Evolutionary conservation across 371 early-diverging fungal species (phyloP).

Genomic region (Apophysomyces sp.): DNA sequence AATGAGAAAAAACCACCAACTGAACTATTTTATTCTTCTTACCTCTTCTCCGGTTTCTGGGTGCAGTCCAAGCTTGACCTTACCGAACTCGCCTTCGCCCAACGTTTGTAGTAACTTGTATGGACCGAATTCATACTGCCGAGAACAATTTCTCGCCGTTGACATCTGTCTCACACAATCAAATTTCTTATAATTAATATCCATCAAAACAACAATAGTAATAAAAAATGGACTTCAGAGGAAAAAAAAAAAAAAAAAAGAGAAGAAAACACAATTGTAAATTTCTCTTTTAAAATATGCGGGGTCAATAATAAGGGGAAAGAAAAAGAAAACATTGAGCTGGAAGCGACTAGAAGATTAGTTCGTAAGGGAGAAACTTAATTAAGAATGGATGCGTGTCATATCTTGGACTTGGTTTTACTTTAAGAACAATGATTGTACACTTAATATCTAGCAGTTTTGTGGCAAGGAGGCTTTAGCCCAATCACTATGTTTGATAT

Average conservation of each 20-base stretch:
- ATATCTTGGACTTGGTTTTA: no score
- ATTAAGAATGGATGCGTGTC: not conserved
- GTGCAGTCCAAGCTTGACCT: constrained; percentile 96
- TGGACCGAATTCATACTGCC: constrained; percentile 74
- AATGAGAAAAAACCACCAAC: not conserved
- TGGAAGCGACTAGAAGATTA: not conserved
- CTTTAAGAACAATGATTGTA: no score
- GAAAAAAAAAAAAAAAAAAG: not conserved
- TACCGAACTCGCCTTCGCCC: constrained; percentile 98
- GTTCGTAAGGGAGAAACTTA: not conserved
- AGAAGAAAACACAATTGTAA: not conserved
- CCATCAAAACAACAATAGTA: not conserved
- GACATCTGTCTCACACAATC: not conserved
- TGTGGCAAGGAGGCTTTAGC: no score
- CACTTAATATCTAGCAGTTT: no score
- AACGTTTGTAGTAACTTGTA: constrained; percentile 90
- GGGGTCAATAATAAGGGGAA: not conserved
- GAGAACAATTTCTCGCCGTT: not conserved
- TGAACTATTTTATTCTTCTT: constrained; percentile 13
- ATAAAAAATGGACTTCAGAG: not conserved
- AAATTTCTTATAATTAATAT: not conserved
- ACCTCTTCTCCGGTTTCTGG: constrained; percentile 90
- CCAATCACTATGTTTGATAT: no score
- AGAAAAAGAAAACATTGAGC: not conserved
- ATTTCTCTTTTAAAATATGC: not conserved